phyloP scores from a whole-genome alignment of 2,329 filamentous ascomycete genomes.

The Cercospora citrullina region DNA sequence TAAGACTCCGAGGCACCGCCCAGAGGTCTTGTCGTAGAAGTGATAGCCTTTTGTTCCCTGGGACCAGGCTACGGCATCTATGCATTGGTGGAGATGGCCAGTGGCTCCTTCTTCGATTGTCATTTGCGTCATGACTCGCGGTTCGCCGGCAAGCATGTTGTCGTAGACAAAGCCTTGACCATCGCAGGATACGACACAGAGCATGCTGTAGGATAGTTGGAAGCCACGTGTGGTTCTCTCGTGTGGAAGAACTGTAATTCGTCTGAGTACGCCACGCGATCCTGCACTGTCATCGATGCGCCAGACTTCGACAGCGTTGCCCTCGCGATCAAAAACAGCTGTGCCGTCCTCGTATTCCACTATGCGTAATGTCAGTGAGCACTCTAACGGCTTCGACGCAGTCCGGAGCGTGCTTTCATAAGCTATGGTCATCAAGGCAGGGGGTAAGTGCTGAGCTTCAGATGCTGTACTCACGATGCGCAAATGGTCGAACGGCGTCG shows the following conservation, averaged over 20 bases:
- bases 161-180: constrained; percentile 51
- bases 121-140: constrained; percentile 40
- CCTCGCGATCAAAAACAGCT: constrained; percentile 48
- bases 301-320: constrained; percentile 51
- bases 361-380: not conserved
- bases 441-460: not conserved
- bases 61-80: constrained; percentile 47
- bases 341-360: constrained; percentile 51
- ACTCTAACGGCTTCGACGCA: not conserved
- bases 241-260: constrained; percentile 45
- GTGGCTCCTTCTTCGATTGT: constrained; percentile 46
- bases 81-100: constrained; percentile 48
- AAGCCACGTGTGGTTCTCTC: constrained; percentile 49
- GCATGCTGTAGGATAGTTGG: constrained; percentile 46
- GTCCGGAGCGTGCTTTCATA: not conserved
- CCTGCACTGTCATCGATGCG: constrained; percentile 41
- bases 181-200: constrained; percentile 50
- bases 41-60: constrained; percentile 48
- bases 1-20: constrained; percentile 42
- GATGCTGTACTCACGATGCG: constrained; percentile 37
- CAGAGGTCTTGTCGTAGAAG: constrained; percentile 44
- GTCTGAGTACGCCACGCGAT: constrained; percentile 44
- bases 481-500: constrained; percentile 43
- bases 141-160: constrained; percentile 36
- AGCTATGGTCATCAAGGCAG: not conserved